Evolutionary conservation across 2,329 filamentous ascomycete genomes (phyloP).

Genomic region (Alternaria burnsii): DNA sequence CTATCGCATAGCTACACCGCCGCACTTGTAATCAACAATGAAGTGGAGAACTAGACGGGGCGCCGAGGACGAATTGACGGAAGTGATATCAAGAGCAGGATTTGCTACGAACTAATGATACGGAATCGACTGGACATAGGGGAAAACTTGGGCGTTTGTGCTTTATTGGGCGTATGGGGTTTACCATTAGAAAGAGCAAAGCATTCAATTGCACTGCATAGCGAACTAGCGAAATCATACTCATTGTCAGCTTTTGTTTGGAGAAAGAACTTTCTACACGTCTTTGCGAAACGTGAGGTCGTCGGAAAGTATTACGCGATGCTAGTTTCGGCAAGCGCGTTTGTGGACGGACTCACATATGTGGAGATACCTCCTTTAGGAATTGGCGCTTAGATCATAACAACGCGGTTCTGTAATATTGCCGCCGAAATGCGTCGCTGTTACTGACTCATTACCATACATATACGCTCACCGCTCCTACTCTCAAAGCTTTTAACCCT

Average conservation of each 20-base stretch:
- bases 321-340: neutral
- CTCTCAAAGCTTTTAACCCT: fast-evolving
- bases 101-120: slow-evolving; percentile 7
- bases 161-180: neutral
- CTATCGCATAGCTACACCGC: neutral
- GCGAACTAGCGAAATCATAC: slow-evolving; percentile 9
- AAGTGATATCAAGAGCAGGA: slow-evolving; percentile 4
- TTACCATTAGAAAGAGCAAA: slow-evolving; percentile 4
- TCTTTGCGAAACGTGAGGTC: neutral
- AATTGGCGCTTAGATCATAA: neutral
- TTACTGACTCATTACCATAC: neutral
- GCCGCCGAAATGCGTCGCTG: neutral
- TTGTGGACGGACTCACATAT: neutral
- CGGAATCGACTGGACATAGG: neutral
- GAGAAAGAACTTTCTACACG: neutral
- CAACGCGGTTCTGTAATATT: neutral
- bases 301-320: neutral
- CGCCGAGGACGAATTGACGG: neutral
- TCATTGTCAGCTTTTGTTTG: neutral
- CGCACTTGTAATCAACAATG: neutral
- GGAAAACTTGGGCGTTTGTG: slow-evolving; percentile 1
- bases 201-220: slow-evolving; percentile 10
- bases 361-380: neutral
- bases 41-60: neutral
- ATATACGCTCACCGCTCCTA: neutral